phyloP scores from a whole-genome alignment of 1,139 yeast genomes.

The Lodderomyces parapsilosis region DNA sequence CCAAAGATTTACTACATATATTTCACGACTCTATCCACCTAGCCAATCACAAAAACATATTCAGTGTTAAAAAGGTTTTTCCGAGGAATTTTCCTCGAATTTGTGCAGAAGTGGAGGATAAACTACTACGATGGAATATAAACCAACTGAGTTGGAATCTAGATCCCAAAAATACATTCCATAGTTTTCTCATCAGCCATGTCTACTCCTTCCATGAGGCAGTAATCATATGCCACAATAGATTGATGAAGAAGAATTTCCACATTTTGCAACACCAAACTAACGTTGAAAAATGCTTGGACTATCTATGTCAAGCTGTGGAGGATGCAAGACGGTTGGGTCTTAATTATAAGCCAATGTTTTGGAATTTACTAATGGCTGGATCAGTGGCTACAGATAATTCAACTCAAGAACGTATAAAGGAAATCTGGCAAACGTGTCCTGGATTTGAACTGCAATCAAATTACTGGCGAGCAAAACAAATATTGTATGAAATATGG shows the following conservation, averaged over 20 bases:
- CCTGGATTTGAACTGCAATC: conserved; percentile 15
- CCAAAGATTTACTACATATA: conserved; percentile 41
- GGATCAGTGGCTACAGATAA: conserved; percentile 36
- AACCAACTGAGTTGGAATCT: conserved; percentile 37
- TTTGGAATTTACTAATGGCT: conserved; percentile 50
- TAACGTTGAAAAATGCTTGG: conserved; percentile 30
- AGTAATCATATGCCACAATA: conserved; percentile 41
- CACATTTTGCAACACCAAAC: conserved; percentile 31
- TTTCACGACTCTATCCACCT: conserved; percentile 46
- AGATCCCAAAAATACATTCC: conserved; percentile 24
- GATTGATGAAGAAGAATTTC: conserved; percentile 40
- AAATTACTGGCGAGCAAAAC: conserved; percentile 57
- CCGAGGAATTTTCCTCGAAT: conserved; percentile 57
- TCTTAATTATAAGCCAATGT: conserved; percentile 27
- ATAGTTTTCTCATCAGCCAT: conserved; percentile 38
- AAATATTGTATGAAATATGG: conserved; percentile 54
- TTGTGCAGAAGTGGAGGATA: conserved; percentile 55
- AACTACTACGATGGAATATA: conserved; percentile 44
- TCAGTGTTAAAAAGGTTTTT: conserved; percentile 39
- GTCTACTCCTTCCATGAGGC: conserved; percentile 43
- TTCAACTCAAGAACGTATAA: conserved; percentile 21
- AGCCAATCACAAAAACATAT: conserved; percentile 53
- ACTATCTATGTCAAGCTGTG: conserved; percentile 30
- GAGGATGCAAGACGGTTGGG: conserved; percentile 12
- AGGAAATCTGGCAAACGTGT: conserved; percentile 27